Base-by-base conservation (phyloP, 345 rosid species). In the Rhizophora mangle region DNA sequence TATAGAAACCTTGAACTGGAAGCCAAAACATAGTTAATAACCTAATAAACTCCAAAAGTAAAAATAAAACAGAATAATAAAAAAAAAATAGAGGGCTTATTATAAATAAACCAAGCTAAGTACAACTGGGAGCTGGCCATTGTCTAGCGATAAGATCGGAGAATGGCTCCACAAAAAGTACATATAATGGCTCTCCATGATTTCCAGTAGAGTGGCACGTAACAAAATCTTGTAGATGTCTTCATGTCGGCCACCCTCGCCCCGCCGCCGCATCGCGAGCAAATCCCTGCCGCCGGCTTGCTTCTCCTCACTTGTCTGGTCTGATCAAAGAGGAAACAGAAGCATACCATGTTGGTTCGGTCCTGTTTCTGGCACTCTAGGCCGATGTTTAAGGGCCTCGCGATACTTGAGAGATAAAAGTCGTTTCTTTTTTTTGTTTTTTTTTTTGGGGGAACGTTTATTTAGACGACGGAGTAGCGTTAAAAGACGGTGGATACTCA, bases 181-280 rank as follows among this genome's bases (percentile, higher is more conserved):
- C 99, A 95, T 3, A 88, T 73, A 53, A 92, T 83, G 34, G 96
- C 99, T 47, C 79, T 87, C 97, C 97, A 95, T 49, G 90, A 85
- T 72, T 85, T 92, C 82, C 92, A 86, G 73, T 89, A 95, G 34
- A 95, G 87, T 3, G 99, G 96, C 3, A 95, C 90, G 32, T 74
- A 80, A 71, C 93, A 90, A 74, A 95, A 88, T 70, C 92, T 87
- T 0, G 96, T 90, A 19, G 87, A 76, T 1, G 96, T 95, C 63
- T 82, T 92, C 92, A 95, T 95, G 79, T 95, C 99, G 2, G 97
- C 99, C 4, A 92, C 96, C 60, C 96, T 90, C 6, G 97, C 99
- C 74, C 97, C 99, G 0, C 89, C 89, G 51, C 99, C 96, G 79
- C 99, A 95, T 80, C 91, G 68, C 6, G 93, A 88, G 86, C 99